A percentile compares a stretch with the other conserved stretches of the same genome.
Evolutionary conservation across 305 asterid genomes (phyloP).

Genomic region (Solanum hybrid): DNA sequence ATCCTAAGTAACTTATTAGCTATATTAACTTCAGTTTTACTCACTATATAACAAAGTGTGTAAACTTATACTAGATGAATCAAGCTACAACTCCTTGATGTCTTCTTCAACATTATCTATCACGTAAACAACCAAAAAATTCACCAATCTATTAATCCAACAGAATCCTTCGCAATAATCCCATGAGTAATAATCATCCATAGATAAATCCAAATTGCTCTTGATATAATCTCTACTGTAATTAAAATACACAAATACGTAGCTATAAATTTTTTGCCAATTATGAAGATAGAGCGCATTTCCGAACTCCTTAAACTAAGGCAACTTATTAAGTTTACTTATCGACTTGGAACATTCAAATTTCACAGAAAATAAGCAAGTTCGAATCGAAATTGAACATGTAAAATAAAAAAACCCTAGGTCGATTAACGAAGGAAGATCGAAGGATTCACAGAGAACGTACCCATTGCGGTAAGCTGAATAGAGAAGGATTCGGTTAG

Average conservation of each 20-base stretch:
- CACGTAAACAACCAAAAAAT: not conserved
- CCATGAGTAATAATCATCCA: not conserved
- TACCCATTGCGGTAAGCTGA: not conserved
- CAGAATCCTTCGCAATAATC: not conserved
- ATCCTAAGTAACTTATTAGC: not conserved
- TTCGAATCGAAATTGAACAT: not conserved
- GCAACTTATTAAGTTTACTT: not conserved
- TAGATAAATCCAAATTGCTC: not conserved
- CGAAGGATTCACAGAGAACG: not conserved
- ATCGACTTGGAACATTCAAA: not conserved
- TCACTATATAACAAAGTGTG: not conserved
- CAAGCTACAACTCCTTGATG: slow-evolving; percentile 76
- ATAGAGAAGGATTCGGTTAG: not conserved
- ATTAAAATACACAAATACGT: not conserved
- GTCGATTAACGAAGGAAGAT: not conserved
- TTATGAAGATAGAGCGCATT: not conserved
- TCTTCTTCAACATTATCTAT: slow-evolving; percentile 73
- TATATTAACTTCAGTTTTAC: not conserved
- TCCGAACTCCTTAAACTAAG: not conserved
- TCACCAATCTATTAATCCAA: not conserved
- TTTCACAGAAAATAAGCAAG: not conserved
- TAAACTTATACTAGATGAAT: slow-evolving; percentile 46
- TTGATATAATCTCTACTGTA: not conserved
- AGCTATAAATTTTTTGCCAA: not conserved
- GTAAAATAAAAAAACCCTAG: not conserved